A percentile compares a stretch with the other conserved stretches of the same genome.
These are phyloP conservation scores for Nemania diffusa DNA, from an alignment of 2,329 filamentous ascomycete genomes.

Conservation along the genomic window DNA sequence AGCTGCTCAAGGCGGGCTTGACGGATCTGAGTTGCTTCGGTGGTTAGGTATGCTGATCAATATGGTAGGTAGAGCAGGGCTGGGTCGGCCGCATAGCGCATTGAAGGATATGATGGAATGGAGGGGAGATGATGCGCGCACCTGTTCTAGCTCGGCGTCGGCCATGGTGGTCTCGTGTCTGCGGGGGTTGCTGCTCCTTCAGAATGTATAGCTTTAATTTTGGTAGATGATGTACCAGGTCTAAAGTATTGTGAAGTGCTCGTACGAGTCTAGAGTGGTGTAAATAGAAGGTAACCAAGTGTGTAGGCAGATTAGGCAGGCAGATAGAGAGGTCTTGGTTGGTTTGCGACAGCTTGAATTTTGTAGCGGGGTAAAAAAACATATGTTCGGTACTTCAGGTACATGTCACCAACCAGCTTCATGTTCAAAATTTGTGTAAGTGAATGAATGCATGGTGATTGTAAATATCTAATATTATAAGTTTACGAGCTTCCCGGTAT, in stretches of 20 bases:
- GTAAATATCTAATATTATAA: not conserved
- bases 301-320: not conserved
- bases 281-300: not conserved
- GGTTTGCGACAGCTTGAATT: slow-evolving; percentile 4
- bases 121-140: slow-evolving; percentile 29
- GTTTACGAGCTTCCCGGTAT: not conserved
- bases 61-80: not conserved
- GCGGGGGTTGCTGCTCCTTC: too few relatives aligned
- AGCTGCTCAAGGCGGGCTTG: slow-evolving; percentile 94
- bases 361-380: slow-evolving; percentile 9
- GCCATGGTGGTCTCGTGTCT: slow-evolving; percentile 47
- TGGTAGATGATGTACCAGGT: not conserved
- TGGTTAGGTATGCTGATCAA: slow-evolving; percentile 1
- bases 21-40: slow-evolving; percentile 71
- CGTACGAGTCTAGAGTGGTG: too few relatives aligned
- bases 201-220: too few relatives aligned
- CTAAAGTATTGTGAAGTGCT: not conserved
- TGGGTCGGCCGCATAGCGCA: not conserved
- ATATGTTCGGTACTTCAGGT: not conserved
- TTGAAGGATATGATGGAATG: not conserved
- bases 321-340: not conserved
- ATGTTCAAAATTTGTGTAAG: not conserved
- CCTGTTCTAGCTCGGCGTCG: slow-evolving; percentile 55
- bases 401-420: not conserved
- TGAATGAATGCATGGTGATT: not conserved